These are phyloP conservation scores for Penicillium ochrochloron DNA, from an alignment of 495 filamentous ascomycete species.

Conservation along the genomic window DNA sequence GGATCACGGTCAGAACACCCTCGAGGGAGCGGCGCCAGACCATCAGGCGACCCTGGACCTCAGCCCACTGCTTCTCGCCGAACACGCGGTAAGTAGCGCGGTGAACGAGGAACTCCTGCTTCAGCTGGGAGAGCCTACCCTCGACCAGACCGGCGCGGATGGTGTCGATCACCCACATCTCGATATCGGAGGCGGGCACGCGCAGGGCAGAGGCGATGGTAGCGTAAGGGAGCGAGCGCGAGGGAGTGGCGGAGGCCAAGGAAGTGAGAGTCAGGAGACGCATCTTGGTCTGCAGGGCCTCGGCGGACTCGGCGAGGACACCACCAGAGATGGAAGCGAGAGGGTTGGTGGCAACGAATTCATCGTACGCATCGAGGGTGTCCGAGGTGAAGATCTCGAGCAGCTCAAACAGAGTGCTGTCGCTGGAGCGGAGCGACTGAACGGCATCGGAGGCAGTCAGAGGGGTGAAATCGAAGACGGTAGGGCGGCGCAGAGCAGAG, in stretches of 20 bases:
- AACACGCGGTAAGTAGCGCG: slow-evolving; percentile 94
- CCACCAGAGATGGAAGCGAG: slow-evolving; percentile 49
- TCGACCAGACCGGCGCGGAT: slow-evolving; percentile 94
- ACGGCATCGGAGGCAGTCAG: slow-evolving; percentile 84
- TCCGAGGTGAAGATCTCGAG: slow-evolving; percentile 95
- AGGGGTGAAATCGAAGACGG: slow-evolving; percentile 93
- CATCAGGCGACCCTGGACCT: slow-evolving; percentile 86
- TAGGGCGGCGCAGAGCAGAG: slow-evolving; percentile 72
- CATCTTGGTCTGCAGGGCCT: slow-evolving; percentile 89
- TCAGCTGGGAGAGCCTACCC: slow-evolving; percentile 89
- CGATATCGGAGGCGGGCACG: slow-evolving; percentile 79
- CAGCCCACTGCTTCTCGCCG: slow-evolving; percentile 96
- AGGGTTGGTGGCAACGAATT: slow-evolving; percentile 66
- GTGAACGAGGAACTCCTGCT: slow-evolving; percentile 91
- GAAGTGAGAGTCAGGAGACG: slow-evolving; percentile 91
- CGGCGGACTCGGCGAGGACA: slow-evolving; percentile 63
- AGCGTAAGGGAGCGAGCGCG: slow-evolving; percentile 82
- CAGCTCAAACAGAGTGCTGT: slow-evolving; percentile 83
- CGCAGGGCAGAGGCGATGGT: slow-evolving; percentile 81
- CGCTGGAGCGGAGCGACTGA: slow-evolving; percentile 80
- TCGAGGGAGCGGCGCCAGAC: slow-evolving; percentile 82
- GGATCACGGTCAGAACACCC: slow-evolving; percentile 74
- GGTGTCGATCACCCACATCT: slow-evolving; percentile 98
- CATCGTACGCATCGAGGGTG: slow-evolving; percentile 89
- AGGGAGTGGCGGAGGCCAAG: slow-evolving; percentile 78